phyloP scores from a whole-genome alignment of 441 rosid genomes.

The Biscutella laevigata region DNA sequence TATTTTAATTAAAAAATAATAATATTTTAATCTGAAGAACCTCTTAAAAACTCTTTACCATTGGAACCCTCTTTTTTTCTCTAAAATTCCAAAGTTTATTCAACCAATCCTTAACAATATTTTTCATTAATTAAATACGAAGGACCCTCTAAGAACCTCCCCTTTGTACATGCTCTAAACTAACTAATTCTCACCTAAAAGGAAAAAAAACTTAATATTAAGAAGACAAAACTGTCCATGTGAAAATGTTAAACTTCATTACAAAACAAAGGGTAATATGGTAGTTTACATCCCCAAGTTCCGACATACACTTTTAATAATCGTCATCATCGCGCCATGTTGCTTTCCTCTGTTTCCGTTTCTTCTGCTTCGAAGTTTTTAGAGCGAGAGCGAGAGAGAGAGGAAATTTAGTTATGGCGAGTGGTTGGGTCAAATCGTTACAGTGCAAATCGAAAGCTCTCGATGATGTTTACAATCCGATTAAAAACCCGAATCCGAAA shows the following conservation, averaged over 20 bases:
- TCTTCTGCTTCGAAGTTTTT: constrained; percentile 7
- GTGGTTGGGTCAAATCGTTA: constrained; percentile 78
- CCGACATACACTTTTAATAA: constrained; percentile 10
- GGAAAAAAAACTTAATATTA: not conserved
- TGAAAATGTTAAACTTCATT: not conserved
- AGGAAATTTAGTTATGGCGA: constrained; percentile 39
- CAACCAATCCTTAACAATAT: too few relatives aligned
- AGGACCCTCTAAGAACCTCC: too few relatives aligned
- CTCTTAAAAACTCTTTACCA: too few relatives aligned
- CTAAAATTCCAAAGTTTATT: too few relatives aligned
- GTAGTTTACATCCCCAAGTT: constrained; percentile 21
- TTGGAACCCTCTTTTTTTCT: too few relatives aligned
- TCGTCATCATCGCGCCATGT: constrained; percentile 53
- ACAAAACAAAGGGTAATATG: not conserved
- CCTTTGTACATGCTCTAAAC: too few relatives aligned
- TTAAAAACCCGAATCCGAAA: constrained; percentile 26
- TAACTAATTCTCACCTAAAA: too few relatives aligned
- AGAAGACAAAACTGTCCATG: not conserved
- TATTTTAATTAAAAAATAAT: too few relatives aligned
- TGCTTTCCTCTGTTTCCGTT: constrained; percentile 23
- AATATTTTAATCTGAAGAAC: too few relatives aligned
- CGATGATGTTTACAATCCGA: constrained; percentile 66
- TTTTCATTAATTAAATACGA: too few relatives aligned
- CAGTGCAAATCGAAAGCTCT: constrained; percentile 87
- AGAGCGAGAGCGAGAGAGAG: not conserved